Base-by-base conservation (phyloP, 345 rosid species). In the Hibiscus tridactylites region DNA sequence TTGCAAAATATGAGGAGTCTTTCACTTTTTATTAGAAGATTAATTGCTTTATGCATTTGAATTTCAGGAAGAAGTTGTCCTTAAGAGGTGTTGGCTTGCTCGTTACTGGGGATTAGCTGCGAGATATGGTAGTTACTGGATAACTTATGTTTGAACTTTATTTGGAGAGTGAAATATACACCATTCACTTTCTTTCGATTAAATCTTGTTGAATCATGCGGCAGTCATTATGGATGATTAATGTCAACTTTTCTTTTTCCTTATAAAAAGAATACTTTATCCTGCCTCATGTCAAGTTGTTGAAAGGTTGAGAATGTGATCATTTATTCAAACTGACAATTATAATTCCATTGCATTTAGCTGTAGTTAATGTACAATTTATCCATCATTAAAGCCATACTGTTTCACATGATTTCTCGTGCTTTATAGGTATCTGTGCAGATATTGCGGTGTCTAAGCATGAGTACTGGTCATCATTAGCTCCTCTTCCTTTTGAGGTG, bases 21-120 rank as follows among this genome's bases (percentile, higher is more conserved):
- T 7, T 69, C 11, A 46, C 24, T 39, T 28, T 46, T 75, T 49
- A 56, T 37, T 68, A 54, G 47, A 60, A 69, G 72, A 13, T 62
- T 28, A 37, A 61, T 64, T 73, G 53, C 63, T 70, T 68, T 47
- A 66, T 49, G 46, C 52, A 70, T 81, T 46, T 75, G 50, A 65
- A 61, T 90, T 82, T 84, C 83, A 96, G 99, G 99, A 96, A 80
- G 99, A 95, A 85, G 98, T 96, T 79, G 98, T 91, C 81, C 88
- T 96, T 71, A 96, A 92, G 86, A 88, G 99, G 83, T 96, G 99
- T 80, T 96, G 99, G 99, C 96, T 96, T 79, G 99, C 99, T 84
- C 94, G 98, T 19, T 92, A 96, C 75, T 96, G 98, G 99, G 97
- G 96, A 76, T 83, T 96, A 77, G 99, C 98, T 81, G 91, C 87